Percentiles rank a stretch among this genome's conserved stretches.
These are phyloP conservation scores for Collybia sordida DNA, from an alignment of 768 basidiomycete species.

Conservation along the genomic window DNA sequence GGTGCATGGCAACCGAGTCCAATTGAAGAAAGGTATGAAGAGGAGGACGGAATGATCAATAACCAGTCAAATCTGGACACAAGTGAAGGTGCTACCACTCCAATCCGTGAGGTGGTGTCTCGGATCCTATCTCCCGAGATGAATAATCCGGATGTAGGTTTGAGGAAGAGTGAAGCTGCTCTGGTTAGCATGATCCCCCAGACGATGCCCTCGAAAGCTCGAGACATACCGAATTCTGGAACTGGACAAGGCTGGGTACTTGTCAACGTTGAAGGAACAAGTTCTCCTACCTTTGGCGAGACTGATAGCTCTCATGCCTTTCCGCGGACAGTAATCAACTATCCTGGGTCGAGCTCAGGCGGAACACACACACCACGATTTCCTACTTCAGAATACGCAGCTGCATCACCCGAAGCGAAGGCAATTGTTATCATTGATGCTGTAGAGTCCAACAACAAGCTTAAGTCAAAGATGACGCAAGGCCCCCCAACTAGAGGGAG, in stretches of 20 bases:
- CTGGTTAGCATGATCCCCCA: slow-evolving; percentile 50
- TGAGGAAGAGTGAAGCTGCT: slow-evolving; percentile 65
- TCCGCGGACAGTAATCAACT: not conserved
- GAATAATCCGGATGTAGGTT: slow-evolving; percentile 37
- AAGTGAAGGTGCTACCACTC: slow-evolving; percentile 22
- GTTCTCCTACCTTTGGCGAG: not conserved
- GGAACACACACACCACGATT: not conserved
- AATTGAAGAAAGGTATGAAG: slow-evolving; percentile 47
- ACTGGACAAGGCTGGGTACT: slow-evolving; percentile 64
- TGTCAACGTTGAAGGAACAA: slow-evolving; percentile 54
- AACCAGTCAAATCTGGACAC: slow-evolving; percentile 17
- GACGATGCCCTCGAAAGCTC: slow-evolving; percentile 15
- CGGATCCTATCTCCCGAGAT: slow-evolving; percentile 56
- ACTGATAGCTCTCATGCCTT: not conserved
- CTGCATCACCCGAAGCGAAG: slow-evolving; percentile 53
- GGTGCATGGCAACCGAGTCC: slow-evolving; percentile 57
- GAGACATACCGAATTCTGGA: slow-evolving; percentile 16
- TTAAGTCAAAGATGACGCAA: slow-evolving; percentile 20
- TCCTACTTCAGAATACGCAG: not conserved
- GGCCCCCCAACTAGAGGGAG: slow-evolving; percentile 18
- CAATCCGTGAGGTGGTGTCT: slow-evolving; percentile 49
- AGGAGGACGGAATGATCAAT: slow-evolving; percentile 5
- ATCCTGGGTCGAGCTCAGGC: not conserved
- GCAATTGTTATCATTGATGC: slow-evolving; percentile 63
- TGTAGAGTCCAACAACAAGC: slow-evolving; percentile 47